phyloP scores from a whole-genome alignment of 805 yeast species.

The Saturnispora bothae region DNA sequence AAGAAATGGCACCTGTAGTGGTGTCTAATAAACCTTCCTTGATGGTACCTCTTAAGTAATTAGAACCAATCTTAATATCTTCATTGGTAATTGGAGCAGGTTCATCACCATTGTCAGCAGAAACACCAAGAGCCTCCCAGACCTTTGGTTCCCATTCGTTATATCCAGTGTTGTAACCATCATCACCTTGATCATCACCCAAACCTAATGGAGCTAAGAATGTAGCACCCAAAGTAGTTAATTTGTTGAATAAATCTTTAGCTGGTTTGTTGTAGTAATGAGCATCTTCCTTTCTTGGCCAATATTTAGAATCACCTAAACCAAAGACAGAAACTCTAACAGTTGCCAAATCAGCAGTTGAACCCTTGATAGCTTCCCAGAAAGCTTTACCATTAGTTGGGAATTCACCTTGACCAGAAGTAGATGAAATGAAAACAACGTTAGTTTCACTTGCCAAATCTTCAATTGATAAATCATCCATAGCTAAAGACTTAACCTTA shows the following conservation, averaged over 20 bases:
- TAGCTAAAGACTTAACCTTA: constrained; percentile 51
- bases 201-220: constrained; percentile 67
- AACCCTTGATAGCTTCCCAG: constrained; percentile 65
- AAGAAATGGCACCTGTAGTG: constrained; percentile 83
- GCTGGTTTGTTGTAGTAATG: constrained; percentile 91
- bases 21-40: constrained; percentile 73
- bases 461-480: constrained; percentile 65
- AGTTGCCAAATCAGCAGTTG: constrained; percentile 52
- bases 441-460: constrained; percentile 64
- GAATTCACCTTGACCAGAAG: constrained; percentile 83
- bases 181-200: constrained; percentile 97
- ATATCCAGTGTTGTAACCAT: constrained; percentile 89
- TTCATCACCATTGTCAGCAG: constrained; percentile 81
- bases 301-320: constrained; percentile 75
- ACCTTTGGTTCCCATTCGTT: constrained; percentile 73
- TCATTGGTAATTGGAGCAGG: constrained; percentile 87
- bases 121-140: constrained; percentile 88
- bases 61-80: constrained; percentile 83
- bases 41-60: constrained; percentile 87
- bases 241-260: constrained; percentile 55
- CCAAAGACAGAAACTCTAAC: constrained; percentile 59
- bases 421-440: constrained; percentile 58
- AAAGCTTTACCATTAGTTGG: constrained; percentile 71
- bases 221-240: constrained; percentile 63
- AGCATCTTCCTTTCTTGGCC: constrained; percentile 96